Base-by-base conservation (phyloP, 805 yeast species). In the Candida pseudoglaebosa region DNA sequence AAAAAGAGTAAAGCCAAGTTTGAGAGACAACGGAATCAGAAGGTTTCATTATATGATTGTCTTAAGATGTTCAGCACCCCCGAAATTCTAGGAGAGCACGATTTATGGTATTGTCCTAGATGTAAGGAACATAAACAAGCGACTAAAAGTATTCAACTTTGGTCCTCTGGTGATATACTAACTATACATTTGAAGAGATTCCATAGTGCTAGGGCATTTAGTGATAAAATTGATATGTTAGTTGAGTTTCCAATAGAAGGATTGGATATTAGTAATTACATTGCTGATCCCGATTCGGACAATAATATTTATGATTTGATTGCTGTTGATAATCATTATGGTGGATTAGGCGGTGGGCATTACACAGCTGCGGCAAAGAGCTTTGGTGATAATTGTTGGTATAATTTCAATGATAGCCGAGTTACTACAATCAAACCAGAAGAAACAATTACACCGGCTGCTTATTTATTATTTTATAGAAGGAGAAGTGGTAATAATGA, bases 321-420 rank as follows among this genome's bases (percentile, higher is more conserved):
- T 50, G 98, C 93, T 0, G 96, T 93, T 16, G 98, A 90, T 57
- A 93, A 91, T 57, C 99, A 93, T 56, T 89, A 73, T 57, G 99
- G 98, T 36, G 96, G 97, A 0, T 67, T 91, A 14, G 97, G 98
- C 0, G 98, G 98, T 4, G 98, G 99, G 2, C 98, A 93, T 65
- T 91, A 93, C 60, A 93, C 99, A 1, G 85, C 98, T 0, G 83
- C 80, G 52, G 96, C 77, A 0, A 84, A 82, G 57, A 90, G 90
- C 53, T 82, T 78, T 57, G 70, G 78, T 31, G 95, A 86, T 52
- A 65, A 65, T 15, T 70, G 78, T 41, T 93, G 98, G 98, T 88
- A 89, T 56, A 84, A 89, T 56, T 91, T 74, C 57, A 90, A 91
- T 56, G 99, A 91, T 56, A 80, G 95, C 2, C 62, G 83, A 22